Percentiles rank a stretch among this genome's conserved stretches.
phyloP scores from a whole-genome alignment of 2,329 filamentous ascomycete genomes.

The Trichoderma lentiforme region DNA sequence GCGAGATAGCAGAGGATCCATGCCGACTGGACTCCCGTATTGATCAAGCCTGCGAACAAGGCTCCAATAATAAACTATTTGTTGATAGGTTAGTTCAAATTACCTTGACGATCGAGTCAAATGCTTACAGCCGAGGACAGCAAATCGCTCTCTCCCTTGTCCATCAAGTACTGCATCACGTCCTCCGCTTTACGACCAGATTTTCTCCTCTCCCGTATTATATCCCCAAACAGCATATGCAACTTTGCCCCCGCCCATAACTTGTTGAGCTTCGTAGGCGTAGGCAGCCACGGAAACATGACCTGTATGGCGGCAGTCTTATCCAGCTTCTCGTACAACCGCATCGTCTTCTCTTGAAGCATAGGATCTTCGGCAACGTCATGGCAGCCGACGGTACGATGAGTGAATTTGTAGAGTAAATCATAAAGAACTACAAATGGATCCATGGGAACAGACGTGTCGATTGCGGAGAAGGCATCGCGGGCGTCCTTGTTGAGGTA shows the following conservation, averaged over 20 bases:
- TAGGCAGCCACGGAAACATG: conserved; percentile 53
- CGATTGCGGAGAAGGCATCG: neutral
- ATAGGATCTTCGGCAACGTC: conserved; percentile 49
- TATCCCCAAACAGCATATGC: conserved; percentile 46
- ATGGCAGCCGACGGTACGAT: conserved; percentile 50
- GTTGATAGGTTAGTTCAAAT: neutral
- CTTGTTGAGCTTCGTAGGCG: conserved; percentile 40
- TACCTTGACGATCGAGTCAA: neutral
- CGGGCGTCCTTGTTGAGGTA: conserved; percentile 42
- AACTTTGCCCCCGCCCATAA: conserved; percentile 44
- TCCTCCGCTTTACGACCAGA: conserved; percentile 45
- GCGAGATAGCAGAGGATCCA: conserved; percentile 52
- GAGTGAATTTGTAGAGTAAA: conserved; percentile 55
- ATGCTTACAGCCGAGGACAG: conserved; percentile 41
- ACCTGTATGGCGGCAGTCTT: conserved; percentile 41
- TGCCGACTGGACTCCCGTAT: conserved; percentile 53
- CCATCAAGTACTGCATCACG: conserved; percentile 51
- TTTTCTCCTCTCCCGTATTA: conserved; percentile 45
- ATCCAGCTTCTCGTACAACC: conserved; percentile 47
- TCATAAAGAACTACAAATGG: conserved; percentile 53
- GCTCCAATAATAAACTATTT: conserved; percentile 50
- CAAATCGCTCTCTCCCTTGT: conserved; percentile 44
- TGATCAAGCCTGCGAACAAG: conserved; percentile 56
- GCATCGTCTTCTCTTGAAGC: conserved; percentile 41
- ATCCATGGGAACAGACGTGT: conserved; percentile 32